Conservation (phyloP, 805 yeast genomes). For the Wickerhamiella australiensis region DNA sequence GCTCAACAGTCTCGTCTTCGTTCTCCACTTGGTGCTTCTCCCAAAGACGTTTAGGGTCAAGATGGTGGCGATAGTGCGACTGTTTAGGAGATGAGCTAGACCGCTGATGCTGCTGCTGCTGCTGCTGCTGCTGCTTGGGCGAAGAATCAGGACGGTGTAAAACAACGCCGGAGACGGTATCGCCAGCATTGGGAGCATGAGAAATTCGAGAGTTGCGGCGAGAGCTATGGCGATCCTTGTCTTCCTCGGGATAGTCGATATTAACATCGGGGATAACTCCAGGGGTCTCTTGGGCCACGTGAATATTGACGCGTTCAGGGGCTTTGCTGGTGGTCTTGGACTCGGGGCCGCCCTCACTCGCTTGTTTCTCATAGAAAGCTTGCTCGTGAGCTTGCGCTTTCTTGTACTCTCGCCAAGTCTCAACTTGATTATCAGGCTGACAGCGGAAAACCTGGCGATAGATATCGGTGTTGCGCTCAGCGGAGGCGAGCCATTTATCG, state of each 20-base stretch:
- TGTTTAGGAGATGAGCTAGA: neutral
- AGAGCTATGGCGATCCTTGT: neutral
- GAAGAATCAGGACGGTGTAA: neutral
- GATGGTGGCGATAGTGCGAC: neutral
- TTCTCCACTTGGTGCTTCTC: neutral
- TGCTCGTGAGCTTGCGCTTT: slow-evolving; percentile 37
- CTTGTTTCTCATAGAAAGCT: slow-evolving; percentile 32
- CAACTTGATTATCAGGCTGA: slow-evolving; percentile 91
- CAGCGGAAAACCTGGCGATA: slow-evolving; percentile 79
- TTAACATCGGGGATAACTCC: neutral
- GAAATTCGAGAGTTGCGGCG: neutral
- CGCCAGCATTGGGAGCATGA: slow-evolving; percentile 4
- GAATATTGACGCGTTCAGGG: slow-evolving; percentile 21
- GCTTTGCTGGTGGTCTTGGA: slow-evolving; percentile 19
- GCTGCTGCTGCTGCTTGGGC: neutral
- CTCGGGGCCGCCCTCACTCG: slow-evolving; percentile 45
- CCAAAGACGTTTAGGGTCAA: neutral
- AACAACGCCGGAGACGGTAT: neutral
- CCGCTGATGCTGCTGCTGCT: neutral
- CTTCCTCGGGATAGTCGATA: neutral
- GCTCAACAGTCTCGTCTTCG: neutral
- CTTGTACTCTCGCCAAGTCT: slow-evolving; percentile 81
- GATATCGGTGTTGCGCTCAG: slow-evolving; percentile 68
- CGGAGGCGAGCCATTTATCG: slow-evolving; percentile 68
- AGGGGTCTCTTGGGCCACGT: slow-evolving; percentile 7